Conservation (phyloP, 306 rosid genomes). For the Quercus engelmannii region DNA sequence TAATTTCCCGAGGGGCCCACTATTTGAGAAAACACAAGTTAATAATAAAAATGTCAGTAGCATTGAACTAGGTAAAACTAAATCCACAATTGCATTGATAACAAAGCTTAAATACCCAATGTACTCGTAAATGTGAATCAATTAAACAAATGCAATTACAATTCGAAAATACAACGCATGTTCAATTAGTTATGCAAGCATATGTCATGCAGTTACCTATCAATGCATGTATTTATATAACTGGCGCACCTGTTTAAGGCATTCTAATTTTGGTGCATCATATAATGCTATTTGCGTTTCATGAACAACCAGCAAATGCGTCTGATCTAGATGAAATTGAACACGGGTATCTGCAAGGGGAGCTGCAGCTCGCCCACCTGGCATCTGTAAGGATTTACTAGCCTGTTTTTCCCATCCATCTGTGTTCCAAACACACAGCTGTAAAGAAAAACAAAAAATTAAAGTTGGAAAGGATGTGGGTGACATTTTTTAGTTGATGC, state of each 20-base stretch:
- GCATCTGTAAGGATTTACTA: constrained; percentile 69
- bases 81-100: constrained; percentile 12
- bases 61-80: neutral
- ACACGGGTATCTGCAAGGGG: constrained; percentile 88
- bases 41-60: constrained; percentile 3
- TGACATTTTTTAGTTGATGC: neutral
- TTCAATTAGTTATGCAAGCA: neutral
- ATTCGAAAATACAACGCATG: neutral
- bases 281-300: constrained; percentile 95
- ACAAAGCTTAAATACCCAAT: neutral
- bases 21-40: constrained; percentile 29
- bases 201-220: neutral
- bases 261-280: constrained; percentile 87
- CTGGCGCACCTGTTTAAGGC: constrained; percentile 77
- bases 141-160: neutral
- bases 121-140: neutral
- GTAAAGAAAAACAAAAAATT: constrained; percentile 31
- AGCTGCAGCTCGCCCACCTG: constrained; percentile 62
- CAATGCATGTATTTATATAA: neutral
- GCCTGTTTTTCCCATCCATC: constrained; percentile 96
- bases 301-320: constrained; percentile 80
- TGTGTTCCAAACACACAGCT: constrained; percentile 96
- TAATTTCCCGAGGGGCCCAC: constrained; percentile 76
- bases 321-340: constrained; percentile 93
- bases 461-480: neutral